Conservation (phyloP, 164 flowering plant genomes). For the Vitis riparia region DNA sequence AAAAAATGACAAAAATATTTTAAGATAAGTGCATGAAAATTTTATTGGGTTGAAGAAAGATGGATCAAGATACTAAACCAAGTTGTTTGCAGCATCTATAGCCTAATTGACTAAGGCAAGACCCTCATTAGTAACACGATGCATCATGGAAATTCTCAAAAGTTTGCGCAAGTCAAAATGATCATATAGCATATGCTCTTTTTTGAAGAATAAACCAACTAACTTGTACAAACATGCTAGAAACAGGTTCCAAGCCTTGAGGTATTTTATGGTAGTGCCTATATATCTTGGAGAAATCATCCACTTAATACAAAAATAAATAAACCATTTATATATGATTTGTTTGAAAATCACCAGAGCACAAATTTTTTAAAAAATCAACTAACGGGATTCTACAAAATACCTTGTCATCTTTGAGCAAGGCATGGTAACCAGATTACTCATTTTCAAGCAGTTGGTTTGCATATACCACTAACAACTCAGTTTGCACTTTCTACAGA, state of each 20-base stretch:
- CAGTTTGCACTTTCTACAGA: conserved; percentile 42
- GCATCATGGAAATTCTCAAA: background rate
- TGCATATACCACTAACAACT: conserved; percentile 39
- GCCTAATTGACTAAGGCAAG: conserved; percentile 29
- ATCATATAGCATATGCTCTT: background rate
- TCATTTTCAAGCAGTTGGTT: conserved; percentile 71
- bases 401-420: conserved; percentile 76
- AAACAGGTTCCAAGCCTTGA: conserved; percentile 26
- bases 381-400: background rate
- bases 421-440: conserved; percentile 66
- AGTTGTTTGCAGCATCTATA: conserved; percentile 27
- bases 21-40: too few species aligned
- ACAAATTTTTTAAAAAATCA: too few species aligned
- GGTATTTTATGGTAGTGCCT: conserved; percentile 21
- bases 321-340: too few species aligned
- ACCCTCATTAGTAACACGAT: conserved; percentile 38
- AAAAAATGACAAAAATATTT: too few species aligned
- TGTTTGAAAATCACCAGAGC: too few species aligned
- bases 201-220: background rate
- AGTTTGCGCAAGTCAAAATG: too few species aligned
- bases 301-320: conserved; percentile 10
- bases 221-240: conserved; percentile 25
- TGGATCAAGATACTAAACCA: background rate
- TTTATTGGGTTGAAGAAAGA: too few species aligned
- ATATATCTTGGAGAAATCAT: conserved; percentile 27